Evolutionary conservation across 331 rosid genomes (phyloP).

Genomic region (Malus hybrid): DNA sequence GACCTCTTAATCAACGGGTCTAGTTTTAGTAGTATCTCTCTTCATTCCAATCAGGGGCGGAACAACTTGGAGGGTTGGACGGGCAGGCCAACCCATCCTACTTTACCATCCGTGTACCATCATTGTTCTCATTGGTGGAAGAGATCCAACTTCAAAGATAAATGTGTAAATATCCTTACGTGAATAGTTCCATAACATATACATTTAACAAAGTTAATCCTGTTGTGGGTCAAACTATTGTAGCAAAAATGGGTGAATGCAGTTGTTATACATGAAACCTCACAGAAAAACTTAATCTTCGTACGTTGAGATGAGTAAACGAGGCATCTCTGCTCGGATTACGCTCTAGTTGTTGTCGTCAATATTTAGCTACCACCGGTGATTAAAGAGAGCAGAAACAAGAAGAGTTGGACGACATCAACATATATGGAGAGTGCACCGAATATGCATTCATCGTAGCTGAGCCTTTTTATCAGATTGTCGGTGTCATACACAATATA

Average conservation of each 20-base stretch:
- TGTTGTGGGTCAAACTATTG: not conserved
- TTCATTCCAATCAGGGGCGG: no score
- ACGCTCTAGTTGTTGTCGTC: not conserved
- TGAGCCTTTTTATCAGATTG: slow-evolving; percentile 21
- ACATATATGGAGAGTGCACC: slow-evolving; percentile 17
- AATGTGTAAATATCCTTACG: not conserved
- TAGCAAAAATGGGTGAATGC: not conserved
- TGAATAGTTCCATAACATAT: not conserved
- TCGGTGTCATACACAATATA: slow-evolving; percentile 23
- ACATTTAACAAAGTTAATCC: not conserved
- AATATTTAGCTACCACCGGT: not conserved
- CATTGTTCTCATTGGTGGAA: not conserved
- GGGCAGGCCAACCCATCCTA: no score
- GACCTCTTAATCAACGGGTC: no score
- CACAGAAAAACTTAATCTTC: not conserved
- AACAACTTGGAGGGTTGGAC: no score
- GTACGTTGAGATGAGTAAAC: not conserved
- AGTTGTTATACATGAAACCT: not conserved
- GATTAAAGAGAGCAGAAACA: slow-evolving; percentile 6
- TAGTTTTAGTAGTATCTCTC: no score
- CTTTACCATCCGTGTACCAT: no score
- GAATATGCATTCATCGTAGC: slow-evolving; percentile 24
- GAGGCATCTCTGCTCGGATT: not conserved
- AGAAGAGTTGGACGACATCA: slow-evolving; percentile 16
- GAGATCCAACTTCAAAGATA: not conserved